Percentiles rank a stretch among this genome's conserved stretches.
These are phyloP conservation scores for Stagonosporopsis cucurbitacearum DNA, from an alignment of 2,329 filamentous ascomycete genomes.

Conservation along the genomic window DNA sequence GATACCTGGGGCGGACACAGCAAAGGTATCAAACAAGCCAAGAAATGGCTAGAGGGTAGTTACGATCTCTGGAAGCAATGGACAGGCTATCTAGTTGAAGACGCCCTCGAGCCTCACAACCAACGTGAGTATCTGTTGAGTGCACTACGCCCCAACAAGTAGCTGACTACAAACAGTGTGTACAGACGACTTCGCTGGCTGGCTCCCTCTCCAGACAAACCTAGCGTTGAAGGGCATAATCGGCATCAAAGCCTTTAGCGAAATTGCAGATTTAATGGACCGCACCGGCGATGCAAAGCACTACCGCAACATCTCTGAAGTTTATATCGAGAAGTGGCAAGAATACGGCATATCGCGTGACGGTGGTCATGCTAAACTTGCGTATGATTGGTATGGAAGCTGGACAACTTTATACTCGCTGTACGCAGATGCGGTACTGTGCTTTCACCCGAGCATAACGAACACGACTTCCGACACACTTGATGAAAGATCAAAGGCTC, in stretches of 20 bases:
- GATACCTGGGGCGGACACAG: constrained; percentile 63
- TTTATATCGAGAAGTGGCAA: constrained; percentile 77
- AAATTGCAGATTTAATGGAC: constrained; percentile 68
- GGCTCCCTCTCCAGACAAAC: constrained; percentile 79
- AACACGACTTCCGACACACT: constrained; percentile 28
- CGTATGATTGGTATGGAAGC: constrained; percentile 80
- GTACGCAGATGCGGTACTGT: constrained; percentile 79
- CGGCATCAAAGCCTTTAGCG: constrained; percentile 78
- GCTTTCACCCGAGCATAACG: constrained; percentile 71
- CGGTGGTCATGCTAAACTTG: constrained; percentile 75
- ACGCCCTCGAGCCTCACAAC: constrained; percentile 74
- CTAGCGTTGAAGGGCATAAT: constrained; percentile 84
- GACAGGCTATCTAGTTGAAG: constrained; percentile 79
- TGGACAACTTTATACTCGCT: constrained; percentile 89
- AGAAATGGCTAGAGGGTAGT: constrained; percentile 70
- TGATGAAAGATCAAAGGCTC: not conserved
- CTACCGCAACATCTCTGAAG: constrained; percentile 67
- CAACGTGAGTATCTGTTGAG: constrained; percentile 61
- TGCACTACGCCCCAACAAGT: not conserved
- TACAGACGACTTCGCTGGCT: constrained; percentile 84
- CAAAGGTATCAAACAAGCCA: constrained; percentile 63
- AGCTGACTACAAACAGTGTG: constrained; percentile 59
- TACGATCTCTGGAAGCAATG: constrained; percentile 78
- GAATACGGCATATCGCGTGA: constrained; percentile 72
- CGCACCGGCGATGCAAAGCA: constrained; percentile 63